phyloP scores from a whole-genome alignment of 352 stramenopile genomes.

The Phytophthora meadii region DNA sequence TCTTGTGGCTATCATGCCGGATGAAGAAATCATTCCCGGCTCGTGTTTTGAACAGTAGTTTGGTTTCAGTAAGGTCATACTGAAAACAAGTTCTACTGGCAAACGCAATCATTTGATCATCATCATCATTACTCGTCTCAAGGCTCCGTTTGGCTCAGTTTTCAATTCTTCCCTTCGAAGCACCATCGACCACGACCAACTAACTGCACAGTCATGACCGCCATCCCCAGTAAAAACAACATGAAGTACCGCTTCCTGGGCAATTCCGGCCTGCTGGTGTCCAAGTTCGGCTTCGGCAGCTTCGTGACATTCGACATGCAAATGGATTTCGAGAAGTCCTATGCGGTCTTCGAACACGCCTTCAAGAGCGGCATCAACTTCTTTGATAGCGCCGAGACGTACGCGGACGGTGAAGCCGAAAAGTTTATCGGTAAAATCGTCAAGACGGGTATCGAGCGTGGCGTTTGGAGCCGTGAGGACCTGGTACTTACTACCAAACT shows the following conservation, averaged over 20 bases:
- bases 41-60: constrained; percentile 3
- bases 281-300: constrained; percentile 46
- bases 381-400: constrained; percentile 55
- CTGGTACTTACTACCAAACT: constrained; percentile 66
- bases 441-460: constrained; percentile 42
- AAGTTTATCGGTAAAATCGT: constrained; percentile 54
- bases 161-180: constrained; percentile 11
- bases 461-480: constrained; percentile 47
- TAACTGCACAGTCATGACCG: constrained; percentile 3
- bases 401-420: constrained; percentile 43
- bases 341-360: constrained; percentile 37
- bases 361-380: constrained; percentile 61
- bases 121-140: constrained; percentile 13
- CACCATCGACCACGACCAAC: not conserved
- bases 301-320: constrained; percentile 47
- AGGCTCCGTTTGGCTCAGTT: constrained; percentile 8
- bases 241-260: constrained; percentile 55
- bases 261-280: constrained; percentile 48
- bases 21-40: not conserved
- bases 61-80: not conserved
- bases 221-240: constrained; percentile 17
- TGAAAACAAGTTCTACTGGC: not conserved
- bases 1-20: no score
- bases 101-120: constrained; percentile 14
- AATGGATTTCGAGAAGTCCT: constrained; percentile 36